Conservation (phyloP, 2,329 filamentous ascomycete species). For the Aureobasidium sp. region DNA sequence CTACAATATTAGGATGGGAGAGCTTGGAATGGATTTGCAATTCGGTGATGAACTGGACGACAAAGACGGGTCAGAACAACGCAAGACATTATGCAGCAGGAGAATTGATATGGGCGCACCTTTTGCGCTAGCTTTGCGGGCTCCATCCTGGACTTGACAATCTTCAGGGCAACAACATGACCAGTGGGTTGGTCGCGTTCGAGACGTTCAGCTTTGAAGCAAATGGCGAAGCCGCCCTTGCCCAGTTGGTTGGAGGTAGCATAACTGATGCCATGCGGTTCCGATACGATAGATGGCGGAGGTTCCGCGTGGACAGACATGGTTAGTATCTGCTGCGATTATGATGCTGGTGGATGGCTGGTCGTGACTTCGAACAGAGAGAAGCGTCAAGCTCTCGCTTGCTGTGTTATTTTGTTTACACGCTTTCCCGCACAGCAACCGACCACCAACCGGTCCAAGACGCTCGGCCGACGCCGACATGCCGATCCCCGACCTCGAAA, state of each 20-base stretch:
- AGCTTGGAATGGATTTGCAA: constrained; percentile 98
- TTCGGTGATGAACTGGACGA: constrained; percentile 61
- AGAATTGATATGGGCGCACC: constrained; percentile 39
- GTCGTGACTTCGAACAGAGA: background rate
- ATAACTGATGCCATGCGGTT: constrained; percentile 67
- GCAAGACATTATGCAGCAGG: background rate
- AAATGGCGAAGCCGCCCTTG: constrained; percentile 77
- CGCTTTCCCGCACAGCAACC: constrained; percentile 11
- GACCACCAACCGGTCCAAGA: background rate
- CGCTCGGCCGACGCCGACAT: background rate
- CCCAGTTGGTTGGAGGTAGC: constrained; percentile 67
- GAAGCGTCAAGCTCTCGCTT: background rate
- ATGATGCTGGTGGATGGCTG: constrained; percentile 11
- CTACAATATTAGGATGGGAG: constrained; percentile 89
- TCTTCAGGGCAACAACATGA: constrained; percentile 69
- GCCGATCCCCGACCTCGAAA: background rate
- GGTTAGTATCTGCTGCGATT: constrained; percentile 14
- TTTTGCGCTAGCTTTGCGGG: constrained; percentile 78
- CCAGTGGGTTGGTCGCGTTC: constrained; percentile 50
- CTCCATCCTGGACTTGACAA: constrained; percentile 74
- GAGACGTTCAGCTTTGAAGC: constrained; percentile 63
- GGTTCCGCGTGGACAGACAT: constrained; percentile 45
- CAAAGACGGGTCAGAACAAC: constrained; percentile 8
- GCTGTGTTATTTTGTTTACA: constrained; percentile 13
- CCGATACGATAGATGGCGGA: constrained; percentile 52